Conservation (phyloP, 2,329 filamentous ascomycete genomes). For the Parastagonospora avenae region DNA sequence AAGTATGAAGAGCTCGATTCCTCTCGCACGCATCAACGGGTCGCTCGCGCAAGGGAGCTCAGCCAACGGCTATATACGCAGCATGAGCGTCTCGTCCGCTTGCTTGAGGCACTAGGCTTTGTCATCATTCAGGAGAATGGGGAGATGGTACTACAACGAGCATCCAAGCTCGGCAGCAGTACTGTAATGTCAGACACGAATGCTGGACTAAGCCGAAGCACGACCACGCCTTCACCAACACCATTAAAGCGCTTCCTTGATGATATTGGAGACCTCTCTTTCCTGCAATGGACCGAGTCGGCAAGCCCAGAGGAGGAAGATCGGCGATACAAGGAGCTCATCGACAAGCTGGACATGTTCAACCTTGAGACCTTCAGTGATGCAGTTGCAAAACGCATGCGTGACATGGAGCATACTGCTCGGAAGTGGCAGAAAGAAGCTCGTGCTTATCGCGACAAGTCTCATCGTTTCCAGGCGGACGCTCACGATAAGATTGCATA, state of each 20-base stretch:
- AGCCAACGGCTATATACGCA: conserved; percentile 83
- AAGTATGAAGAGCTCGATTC: conserved; percentile 53
- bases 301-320: conserved; percentile 69
- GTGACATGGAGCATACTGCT: conserved; percentile 90
- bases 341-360: conserved; percentile 75
- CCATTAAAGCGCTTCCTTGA: conserved; percentile 61
- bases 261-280: conserved; percentile 70
- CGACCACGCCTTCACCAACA: conserved; percentile 59
- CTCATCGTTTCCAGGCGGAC: conserved; percentile 79
- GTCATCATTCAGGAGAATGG: conserved; percentile 75
- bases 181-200: conserved; percentile 50
- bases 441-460: conserved; percentile 83
- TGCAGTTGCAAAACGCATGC: conserved; percentile 83
- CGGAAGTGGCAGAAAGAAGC: conserved; percentile 93
- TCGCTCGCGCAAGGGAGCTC: conserved; percentile 77
- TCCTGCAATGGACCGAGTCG: conserved; percentile 82
- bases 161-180: conserved; percentile 60
- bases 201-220: conserved; percentile 55
- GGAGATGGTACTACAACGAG: conserved; percentile 75
- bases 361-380: conserved; percentile 85
- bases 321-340: conserved; percentile 74
- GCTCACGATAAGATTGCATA: conserved; percentile 96
- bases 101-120: conserved; percentile 88
- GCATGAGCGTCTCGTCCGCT: conserved; percentile 79
- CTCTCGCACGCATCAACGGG: conserved; percentile 70